Conservation (phyloP, 225 moss, liverwort and hornwort species). For the Sphagnum tenellum region DNA sequence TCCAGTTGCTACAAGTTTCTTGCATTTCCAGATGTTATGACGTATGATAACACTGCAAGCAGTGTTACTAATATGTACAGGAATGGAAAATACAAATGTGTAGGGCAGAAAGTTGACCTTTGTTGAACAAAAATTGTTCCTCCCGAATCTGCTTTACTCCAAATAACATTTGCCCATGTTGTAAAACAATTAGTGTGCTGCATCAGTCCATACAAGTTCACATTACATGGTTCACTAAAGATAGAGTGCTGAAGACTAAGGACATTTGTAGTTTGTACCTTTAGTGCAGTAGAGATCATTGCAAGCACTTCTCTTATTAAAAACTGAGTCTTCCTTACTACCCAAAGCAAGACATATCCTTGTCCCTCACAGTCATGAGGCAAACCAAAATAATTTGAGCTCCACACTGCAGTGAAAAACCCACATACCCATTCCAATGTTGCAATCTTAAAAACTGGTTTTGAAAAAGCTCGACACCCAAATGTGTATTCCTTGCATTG, state of each 20-base stretch:
- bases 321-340: conserved; percentile 26
- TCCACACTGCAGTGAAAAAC: conserved; percentile 35
- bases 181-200: conserved; percentile 80
- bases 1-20: too few relatives aligned
- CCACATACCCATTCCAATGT: too few relatives aligned
- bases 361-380: conserved; percentile 96
- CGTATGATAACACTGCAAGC: too few relatives aligned
- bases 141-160: conserved; percentile 21
- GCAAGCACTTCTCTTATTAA: background rate
- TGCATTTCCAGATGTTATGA: too few relatives aligned
- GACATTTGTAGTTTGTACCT: too few relatives aligned
- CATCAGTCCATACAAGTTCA: conserved; percentile 4
- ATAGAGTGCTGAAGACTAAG: too few relatives aligned
- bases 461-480: too few relatives aligned
- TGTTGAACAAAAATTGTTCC: conserved; percentile 28
- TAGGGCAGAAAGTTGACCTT: conserved; percentile 17
- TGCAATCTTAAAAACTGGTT: too few relatives aligned
- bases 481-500: too few relatives aligned
- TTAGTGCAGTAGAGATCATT: too few relatives aligned
- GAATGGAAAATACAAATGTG: background rate
- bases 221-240: too few relatives aligned
- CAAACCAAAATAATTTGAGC: conserved; percentile 76
- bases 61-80: too few relatives aligned
- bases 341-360: conserved; percentile 90
- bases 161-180: conserved; percentile 63